These are phyloP conservation scores for Coffea canephora DNA, from an alignment of 257 asterid species.

Conservation along the genomic window DNA sequence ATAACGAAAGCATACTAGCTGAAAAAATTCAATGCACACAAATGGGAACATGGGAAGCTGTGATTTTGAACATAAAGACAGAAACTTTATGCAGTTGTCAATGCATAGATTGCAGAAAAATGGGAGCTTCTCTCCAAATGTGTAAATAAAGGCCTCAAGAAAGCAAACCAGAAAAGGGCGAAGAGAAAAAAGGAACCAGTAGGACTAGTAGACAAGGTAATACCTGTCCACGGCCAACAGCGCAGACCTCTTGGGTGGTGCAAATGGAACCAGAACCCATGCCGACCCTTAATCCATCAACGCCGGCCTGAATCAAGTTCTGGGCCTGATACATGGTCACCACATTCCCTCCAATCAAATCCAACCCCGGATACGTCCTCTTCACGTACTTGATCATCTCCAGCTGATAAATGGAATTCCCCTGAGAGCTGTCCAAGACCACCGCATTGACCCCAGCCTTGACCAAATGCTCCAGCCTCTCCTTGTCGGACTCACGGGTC, in stretches of 20 bases:
- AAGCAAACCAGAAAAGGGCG: not conserved
- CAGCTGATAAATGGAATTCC: slow-evolving; percentile 77
- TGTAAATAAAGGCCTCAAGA: not conserved
- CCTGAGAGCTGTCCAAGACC: slow-evolving; percentile 85
- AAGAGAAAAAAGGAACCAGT: no score
- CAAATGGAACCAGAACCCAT: slow-evolving; percentile 97
- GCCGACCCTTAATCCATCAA: slow-evolving; percentile 89
- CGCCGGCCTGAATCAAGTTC: slow-evolving; percentile 82
- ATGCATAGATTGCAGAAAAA: no score
- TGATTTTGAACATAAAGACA: not conserved
- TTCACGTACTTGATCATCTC: slow-evolving; percentile 79
- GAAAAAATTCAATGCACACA: no score
- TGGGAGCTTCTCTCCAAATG: no score
- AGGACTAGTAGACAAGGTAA: not conserved
- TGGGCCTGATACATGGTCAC: slow-evolving; percentile 76
- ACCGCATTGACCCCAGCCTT: slow-evolving; percentile 76
- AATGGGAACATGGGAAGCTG: not conserved
- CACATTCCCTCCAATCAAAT: slow-evolving; percentile 85
- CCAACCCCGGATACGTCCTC: slow-evolving; percentile 61
- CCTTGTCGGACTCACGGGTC: slow-evolving; percentile 80
- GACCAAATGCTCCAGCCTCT: slow-evolving; percentile 77
- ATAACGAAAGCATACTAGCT: not conserved
- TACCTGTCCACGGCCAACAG: slow-evolving; percentile 97
- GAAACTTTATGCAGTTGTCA: no score
- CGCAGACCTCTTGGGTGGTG: slow-evolving; percentile 91